phyloP scores from a whole-genome alignment of 768 basidiomycete species.

The Xerocomellus chrysenteron region DNA sequence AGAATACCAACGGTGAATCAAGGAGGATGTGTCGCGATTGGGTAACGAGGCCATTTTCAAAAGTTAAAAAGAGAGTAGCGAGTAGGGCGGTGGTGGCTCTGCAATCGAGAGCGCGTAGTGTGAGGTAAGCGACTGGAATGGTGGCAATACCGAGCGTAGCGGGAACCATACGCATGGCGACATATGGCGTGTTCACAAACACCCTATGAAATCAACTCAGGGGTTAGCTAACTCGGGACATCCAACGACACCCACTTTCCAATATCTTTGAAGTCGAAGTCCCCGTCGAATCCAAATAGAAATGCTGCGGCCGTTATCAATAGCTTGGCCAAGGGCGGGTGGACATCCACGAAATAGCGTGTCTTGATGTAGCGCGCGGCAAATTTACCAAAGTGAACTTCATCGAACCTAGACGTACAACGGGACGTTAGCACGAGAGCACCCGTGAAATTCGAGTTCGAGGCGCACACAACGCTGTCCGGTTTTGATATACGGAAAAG shows the following conservation, averaged over 20 bases:
- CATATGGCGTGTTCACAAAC: conserved; percentile 88
- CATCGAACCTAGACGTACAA: conserved; percentile 72
- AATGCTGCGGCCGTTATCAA: conserved; percentile 91
- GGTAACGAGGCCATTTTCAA: conserved; percentile 95
- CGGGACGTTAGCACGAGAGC: neutral
- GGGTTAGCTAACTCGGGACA: neutral
- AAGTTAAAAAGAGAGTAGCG: conserved; percentile 86
- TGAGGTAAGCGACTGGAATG: conserved; percentile 89
- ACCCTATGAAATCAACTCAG: conserved; percentile 44
- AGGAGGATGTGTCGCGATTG: conserved; percentile 97
- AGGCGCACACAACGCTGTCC: conserved; percentile 85
- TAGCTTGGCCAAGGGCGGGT: conserved; percentile 95
- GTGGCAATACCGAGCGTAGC: conserved; percentile 86
- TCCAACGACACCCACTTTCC: conserved; percentile 67
- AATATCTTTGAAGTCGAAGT: conserved; percentile 98
- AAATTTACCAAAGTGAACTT: conserved; percentile 98
- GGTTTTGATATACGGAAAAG: conserved; percentile 84
- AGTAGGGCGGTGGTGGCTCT: conserved; percentile 90
- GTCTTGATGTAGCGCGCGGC: conserved; percentile 92
- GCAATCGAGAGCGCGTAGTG: conserved; percentile 89
- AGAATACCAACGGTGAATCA: conserved; percentile 98
- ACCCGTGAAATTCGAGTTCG: neutral
- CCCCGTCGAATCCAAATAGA: conserved; percentile 83
- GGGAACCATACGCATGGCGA: conserved; percentile 96
- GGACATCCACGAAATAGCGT: conserved; percentile 91